phyloP scores from a whole-genome alignment of 805 yeast genomes.

The Suhomyces vadensis region DNA sequence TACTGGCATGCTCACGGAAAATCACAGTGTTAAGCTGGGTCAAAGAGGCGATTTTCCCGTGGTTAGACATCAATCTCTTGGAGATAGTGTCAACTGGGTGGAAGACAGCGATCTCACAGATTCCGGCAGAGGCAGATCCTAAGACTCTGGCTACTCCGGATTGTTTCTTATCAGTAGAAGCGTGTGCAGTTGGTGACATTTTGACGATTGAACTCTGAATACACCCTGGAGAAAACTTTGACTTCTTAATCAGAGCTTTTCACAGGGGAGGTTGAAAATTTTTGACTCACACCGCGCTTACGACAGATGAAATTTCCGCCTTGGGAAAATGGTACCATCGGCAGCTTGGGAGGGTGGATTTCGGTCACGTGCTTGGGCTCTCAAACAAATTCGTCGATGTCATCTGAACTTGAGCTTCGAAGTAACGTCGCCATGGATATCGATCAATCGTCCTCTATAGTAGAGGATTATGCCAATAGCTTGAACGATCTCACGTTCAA shows the following conservation, averaged over 20 bases:
- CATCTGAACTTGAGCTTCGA: neutral
- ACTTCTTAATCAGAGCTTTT: neutral
- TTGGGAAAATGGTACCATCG: neutral
- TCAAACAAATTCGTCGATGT: neutral
- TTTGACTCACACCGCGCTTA: conserved; percentile 14
- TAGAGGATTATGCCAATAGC: conserved; percentile 66
- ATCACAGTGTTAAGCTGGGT: conserved; percentile 80
- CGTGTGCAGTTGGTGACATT: conserved; percentile 34
- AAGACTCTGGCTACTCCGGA: conserved; percentile 86
- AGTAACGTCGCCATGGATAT: neutral
- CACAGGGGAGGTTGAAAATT: conserved; percentile 9
- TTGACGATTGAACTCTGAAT: neutral
- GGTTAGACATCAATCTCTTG: conserved; percentile 88
- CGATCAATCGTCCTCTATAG: conserved; percentile 9
- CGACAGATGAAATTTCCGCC: conserved; percentile 3
- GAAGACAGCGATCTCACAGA: conserved; percentile 93
- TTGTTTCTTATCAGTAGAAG: conserved; percentile 69
- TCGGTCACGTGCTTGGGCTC: neutral
- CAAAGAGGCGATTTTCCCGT: conserved; percentile 61
- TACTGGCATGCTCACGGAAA: conserved; percentile 76
- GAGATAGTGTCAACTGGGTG: conserved; percentile 99
- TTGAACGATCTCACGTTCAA: conserved; percentile 80
- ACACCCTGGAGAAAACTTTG: neutral
- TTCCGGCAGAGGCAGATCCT: conserved; percentile 99
- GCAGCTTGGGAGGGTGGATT: neutral